Evolutionary conservation across 2,329 filamentous ascomycete species (phyloP).

Genomic region (Penicillium decumbens): DNA sequence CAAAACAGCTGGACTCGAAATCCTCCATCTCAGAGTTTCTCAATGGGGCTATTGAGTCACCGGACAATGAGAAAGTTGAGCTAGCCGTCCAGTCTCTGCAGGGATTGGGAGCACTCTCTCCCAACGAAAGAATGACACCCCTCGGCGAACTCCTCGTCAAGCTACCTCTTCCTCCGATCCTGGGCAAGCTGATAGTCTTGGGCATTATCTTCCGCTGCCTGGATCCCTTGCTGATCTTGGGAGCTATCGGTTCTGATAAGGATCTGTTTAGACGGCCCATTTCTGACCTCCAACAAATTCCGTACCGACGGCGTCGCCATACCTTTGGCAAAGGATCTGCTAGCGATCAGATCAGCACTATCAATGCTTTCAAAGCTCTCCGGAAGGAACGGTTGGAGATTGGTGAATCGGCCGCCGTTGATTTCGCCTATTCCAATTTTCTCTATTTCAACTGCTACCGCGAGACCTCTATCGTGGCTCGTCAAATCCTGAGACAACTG

Average conservation of each 20-base stretch:
- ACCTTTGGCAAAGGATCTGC: constrained; percentile 33
- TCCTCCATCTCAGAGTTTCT: constrained; percentile 42
- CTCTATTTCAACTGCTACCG: constrained; percentile 8
- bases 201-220: constrained; percentile 51
- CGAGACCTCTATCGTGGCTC: neutral
- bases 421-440: constrained; percentile 24
- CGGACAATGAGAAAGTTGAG: constrained; percentile 34
- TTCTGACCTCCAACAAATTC: constrained; percentile 22
- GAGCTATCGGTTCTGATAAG: constrained; percentile 32
- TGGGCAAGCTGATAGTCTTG: constrained; percentile 50
- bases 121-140: constrained; percentile 42
- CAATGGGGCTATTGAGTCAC: constrained; percentile 45
- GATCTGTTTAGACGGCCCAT: constrained; percentile 32
- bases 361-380: constrained; percentile 45
- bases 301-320: constrained; percentile 24
- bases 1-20: constrained; percentile 40
- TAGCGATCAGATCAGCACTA: constrained; percentile 46
- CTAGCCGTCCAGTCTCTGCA: constrained; percentile 31
- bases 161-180: constrained; percentile 42
- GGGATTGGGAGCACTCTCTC: constrained; percentile 43
- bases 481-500: constrained; percentile 7
- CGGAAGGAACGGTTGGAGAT: constrained; percentile 28
- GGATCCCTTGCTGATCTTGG: constrained; percentile 48
- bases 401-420: constrained; percentile 27
- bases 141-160: constrained; percentile 45